A percentile compares a stretch with the other conserved stretches of the same genome.
phyloP scores from a whole-genome alignment of 129 eudicot genomes.

The Pseudognaphalium luteoalbum region DNA sequence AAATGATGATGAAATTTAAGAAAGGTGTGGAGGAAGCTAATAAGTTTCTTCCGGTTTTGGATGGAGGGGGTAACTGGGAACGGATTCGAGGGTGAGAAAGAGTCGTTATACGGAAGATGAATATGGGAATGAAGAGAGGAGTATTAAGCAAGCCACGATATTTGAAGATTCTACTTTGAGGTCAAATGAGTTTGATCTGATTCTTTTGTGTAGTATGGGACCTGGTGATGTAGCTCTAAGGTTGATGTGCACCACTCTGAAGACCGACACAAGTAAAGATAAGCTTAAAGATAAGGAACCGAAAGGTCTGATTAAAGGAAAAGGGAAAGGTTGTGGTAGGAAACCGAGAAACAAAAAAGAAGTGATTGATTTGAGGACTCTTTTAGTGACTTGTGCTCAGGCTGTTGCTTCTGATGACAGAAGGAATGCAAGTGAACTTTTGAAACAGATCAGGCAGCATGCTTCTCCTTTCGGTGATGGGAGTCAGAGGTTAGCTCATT shows the following conservation, averaged over 20 bases:
- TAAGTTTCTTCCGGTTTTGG: constrained; percentile 51
- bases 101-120: constrained; percentile 15
- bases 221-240: constrained; percentile 39
- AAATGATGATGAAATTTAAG: constrained; percentile 48
- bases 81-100: constrained; percentile 51
- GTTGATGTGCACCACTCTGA: constrained; percentile 40
- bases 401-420: constrained; percentile 61
- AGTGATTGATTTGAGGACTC: constrained; percentile 69
- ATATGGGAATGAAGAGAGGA: constrained; percentile 46
- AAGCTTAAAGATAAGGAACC: constrained; percentile 27
- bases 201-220: constrained; percentile 52
- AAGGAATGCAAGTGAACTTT: constrained; percentile 53
- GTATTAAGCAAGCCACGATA: constrained; percentile 55
- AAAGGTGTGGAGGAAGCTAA: constrained; percentile 73
- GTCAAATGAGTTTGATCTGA: constrained; percentile 55
- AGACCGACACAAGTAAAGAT: constrained; percentile 40
- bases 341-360: constrained; percentile 53
- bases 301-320: constrained; percentile 30
- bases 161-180: constrained; percentile 54
- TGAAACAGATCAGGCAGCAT: constrained; percentile 54
- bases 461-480: constrained; percentile 76
- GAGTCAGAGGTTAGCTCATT: constrained; percentile 67
- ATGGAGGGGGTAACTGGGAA: neutral
- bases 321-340: constrained; percentile 49
- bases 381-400: constrained; percentile 71